These are phyloP conservation scores for Xylaria intraflava DNA, from an alignment of 495 filamentous ascomycete genomes.

Conservation along the genomic window DNA sequence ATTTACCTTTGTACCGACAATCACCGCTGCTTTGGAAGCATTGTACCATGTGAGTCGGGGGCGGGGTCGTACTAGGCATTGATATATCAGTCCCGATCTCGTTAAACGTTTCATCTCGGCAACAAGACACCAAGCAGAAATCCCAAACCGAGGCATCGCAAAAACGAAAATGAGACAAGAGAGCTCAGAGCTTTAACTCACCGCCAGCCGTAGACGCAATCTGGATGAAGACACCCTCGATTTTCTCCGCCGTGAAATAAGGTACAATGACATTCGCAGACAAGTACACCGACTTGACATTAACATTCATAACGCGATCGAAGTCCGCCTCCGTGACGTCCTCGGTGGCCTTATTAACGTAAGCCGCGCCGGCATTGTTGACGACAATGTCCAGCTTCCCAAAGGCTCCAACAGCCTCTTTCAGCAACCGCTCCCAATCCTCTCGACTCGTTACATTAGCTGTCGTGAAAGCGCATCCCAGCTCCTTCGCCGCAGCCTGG, in stretches of 20 bases:
- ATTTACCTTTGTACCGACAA: conserved; percentile 45
- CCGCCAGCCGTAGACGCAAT: conserved; percentile 56
- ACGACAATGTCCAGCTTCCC: conserved; percentile 53
- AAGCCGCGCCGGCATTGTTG: conserved; percentile 67
- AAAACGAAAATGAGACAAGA: too few relatives aligned
- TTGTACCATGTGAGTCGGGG: conserved; percentile 67
- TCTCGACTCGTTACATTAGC: conserved; percentile 45
- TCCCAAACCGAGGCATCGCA: too few relatives aligned
- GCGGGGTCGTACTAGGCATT: conserved; percentile 43
- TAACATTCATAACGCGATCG: conserved; percentile 60
- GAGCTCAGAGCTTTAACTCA: too few relatives aligned
- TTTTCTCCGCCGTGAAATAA: conserved; percentile 48
- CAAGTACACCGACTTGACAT: conserved; percentile 57
- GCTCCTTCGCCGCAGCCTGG: conserved; percentile 35
- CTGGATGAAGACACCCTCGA: conserved; percentile 59
- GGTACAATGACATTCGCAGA: conserved; percentile 48
- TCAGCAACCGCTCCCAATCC: conserved; percentile 45
- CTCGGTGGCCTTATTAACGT: conserved; percentile 55
- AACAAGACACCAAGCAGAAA: too few relatives aligned
- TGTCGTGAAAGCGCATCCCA: conserved; percentile 37
- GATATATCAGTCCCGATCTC: neutral
- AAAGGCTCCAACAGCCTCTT: conserved; percentile 40
- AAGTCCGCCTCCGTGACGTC: conserved; percentile 63
- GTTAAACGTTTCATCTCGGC: neutral
- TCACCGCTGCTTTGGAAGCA: conserved; percentile 59